Percentiles rank a stretch among this genome's conserved stretches.
Conservation (phyloP, 768 basidiomycete species). For the Psilocybe azurescens region DNA sequence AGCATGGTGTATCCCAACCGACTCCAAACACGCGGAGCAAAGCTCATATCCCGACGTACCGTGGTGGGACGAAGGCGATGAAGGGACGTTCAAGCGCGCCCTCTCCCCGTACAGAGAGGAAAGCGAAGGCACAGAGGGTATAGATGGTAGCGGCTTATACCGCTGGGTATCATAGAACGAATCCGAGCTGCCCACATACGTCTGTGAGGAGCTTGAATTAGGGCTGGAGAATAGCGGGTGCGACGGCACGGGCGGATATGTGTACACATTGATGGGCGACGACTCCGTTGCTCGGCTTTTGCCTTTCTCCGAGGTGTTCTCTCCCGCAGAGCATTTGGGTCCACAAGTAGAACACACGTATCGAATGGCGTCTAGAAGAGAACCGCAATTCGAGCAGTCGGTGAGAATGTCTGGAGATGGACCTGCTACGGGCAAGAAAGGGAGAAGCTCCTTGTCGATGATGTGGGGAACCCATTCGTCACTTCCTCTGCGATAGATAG, state of each 20-base stretch:
- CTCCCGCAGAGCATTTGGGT: slow-evolving; percentile 61
- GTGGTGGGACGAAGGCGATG: slow-evolving; percentile 25
- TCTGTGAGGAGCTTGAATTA: slow-evolving; percentile 42
- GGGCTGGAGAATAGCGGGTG: slow-evolving; percentile 31
- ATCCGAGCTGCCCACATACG: slow-evolving; percentile 38
- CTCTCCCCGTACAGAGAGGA: slow-evolving; percentile 30
- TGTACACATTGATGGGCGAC: slow-evolving; percentile 35
- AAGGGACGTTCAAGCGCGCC: slow-evolving; percentile 24
- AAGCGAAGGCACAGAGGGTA: slow-evolving; percentile 37
- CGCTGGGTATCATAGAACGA: slow-evolving; percentile 30
- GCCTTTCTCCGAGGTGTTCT: slow-evolving; percentile 43
- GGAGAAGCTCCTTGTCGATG: slow-evolving; percentile 54
- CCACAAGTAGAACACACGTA: slow-evolving; percentile 93
- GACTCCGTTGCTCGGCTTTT: slow-evolving; percentile 58
- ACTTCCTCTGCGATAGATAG: slow-evolving; percentile 29
- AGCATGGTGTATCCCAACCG: slow-evolving; percentile 79
- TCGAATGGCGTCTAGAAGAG: slow-evolving; percentile 77
- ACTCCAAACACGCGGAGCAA: slow-evolving; percentile 80
- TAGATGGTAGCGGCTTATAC: slow-evolving; percentile 48
- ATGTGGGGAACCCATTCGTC: slow-evolving; percentile 29
- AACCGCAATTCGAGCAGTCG: slow-evolving; percentile 83
- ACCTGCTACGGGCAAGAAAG: slow-evolving; percentile 48
- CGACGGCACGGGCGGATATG: slow-evolving; percentile 32
- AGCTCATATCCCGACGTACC: slow-evolving; percentile 74
- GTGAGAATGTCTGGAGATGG: slow-evolving; percentile 71